These are phyloP conservation scores for Stemphylium beticola DNA, from an alignment of 2,329 filamentous ascomycete species.

Conservation along the genomic window DNA sequence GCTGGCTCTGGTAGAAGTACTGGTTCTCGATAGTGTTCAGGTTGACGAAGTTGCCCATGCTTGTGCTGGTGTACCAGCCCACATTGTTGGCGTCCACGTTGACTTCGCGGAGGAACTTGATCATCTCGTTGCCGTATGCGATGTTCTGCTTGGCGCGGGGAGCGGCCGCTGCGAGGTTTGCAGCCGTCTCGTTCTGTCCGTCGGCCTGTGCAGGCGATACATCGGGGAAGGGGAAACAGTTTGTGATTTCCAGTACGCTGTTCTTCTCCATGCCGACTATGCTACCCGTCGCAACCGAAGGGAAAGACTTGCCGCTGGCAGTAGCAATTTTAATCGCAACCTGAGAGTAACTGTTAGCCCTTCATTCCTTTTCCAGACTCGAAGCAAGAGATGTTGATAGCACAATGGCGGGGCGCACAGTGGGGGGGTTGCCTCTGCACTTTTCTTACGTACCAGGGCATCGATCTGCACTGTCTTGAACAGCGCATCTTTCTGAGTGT, in stretches of 20 bases:
- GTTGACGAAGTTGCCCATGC: constrained; percentile 98
- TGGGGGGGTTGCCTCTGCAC: constrained; percentile 40
- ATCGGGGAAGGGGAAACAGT: constrained; percentile 91
- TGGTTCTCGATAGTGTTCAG: constrained; percentile 96
- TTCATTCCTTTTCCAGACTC: neutral
- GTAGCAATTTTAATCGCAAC: constrained; percentile 98
- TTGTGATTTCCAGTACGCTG: constrained; percentile 85
- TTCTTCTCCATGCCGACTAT: constrained; percentile 92
- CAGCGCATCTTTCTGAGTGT: constrained; percentile 54
- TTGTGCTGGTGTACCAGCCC: constrained; percentile 98
- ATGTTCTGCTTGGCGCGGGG: constrained; percentile 91
- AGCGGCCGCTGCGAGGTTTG: constrained; percentile 78
- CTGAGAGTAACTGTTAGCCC: constrained; percentile 55
- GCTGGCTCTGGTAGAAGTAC: constrained; percentile 92
- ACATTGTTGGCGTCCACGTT: constrained; percentile 98
- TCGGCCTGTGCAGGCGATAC: constrained; percentile 70
- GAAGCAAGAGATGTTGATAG: constrained; percentile 7
- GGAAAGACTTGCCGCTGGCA: constrained; percentile 87
- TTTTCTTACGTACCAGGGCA: constrained; percentile 74
- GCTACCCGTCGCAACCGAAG: constrained; percentile 85
- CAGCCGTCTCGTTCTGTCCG: constrained; percentile 41
- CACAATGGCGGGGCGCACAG: constrained; percentile 38
- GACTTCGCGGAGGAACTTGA: constrained; percentile 93
- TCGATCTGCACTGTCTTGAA: constrained; percentile 92
- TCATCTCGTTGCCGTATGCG: constrained; percentile 93